A percentile compares a stretch with the other conserved stretches of the same genome.
Evolutionary conservation across 305 asterid genomes (phyloP).

Genomic region (Fraxinus floribunda): DNA sequence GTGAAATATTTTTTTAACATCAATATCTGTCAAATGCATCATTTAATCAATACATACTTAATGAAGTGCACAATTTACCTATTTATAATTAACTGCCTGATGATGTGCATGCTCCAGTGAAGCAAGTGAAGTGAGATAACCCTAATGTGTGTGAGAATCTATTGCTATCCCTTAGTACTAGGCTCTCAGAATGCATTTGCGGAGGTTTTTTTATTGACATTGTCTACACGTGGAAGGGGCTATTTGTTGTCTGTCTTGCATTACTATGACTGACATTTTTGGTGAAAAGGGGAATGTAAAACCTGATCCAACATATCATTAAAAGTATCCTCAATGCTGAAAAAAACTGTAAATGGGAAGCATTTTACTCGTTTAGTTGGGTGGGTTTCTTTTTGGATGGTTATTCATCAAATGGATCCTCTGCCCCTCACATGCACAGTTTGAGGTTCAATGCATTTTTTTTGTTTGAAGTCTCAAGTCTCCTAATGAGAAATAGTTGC

Average conservation of each 20-base stretch:
- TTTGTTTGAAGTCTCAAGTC: neutral
- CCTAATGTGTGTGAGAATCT: neutral
- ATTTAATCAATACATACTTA: too few species aligned
- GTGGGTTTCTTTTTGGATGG: neutral
- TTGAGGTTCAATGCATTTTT: neutral
- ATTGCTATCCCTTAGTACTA: neutral
- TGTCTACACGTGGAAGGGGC: neutral
- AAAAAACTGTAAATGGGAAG: neutral
- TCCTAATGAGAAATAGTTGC: neutral
- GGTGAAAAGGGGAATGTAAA: neutral
- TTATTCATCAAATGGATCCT: neutral
- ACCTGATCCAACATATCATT: neutral
- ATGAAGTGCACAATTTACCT: too few species aligned
- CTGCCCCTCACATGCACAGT: neutral
- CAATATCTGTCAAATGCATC: too few species aligned
- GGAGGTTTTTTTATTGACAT: neutral
- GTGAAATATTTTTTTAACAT: neutral
- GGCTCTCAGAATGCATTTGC: neutral
- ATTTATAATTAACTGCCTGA: too few species aligned
- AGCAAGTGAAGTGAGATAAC: too few species aligned
- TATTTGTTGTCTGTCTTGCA: neutral
- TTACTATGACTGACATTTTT: neutral
- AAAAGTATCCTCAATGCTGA: neutral
- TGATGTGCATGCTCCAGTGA: too few species aligned
- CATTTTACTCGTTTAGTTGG: neutral